A percentile compares a stretch with the other conserved stretches of the same genome.
phyloP scores from a whole-genome alignment of 352 stramenopile species.

The Plasmopara muralis region DNA sequence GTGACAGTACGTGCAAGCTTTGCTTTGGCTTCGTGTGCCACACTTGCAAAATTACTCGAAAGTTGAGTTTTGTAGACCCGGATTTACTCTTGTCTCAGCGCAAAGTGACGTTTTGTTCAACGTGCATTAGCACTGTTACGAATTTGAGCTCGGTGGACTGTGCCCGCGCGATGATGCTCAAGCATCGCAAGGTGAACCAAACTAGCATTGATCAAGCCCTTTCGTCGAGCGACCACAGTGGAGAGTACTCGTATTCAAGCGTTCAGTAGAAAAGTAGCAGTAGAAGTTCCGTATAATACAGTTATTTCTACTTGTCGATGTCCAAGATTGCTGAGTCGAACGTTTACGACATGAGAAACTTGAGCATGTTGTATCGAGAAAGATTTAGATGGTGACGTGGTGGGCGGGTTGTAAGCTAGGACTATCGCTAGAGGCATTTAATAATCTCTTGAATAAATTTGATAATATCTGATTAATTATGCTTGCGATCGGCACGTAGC shows the following conservation, averaged over 20 bases:
- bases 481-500: too few relatives aligned
- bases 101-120: slow-evolving; percentile 27
- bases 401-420: too few relatives aligned
- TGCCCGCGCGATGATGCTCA: slow-evolving; percentile 9
- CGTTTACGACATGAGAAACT: too few relatives aligned
- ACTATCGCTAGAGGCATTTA: too few relatives aligned
- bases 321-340: too few relatives aligned
- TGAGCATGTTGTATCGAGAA: too few relatives aligned
- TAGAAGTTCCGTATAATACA: too few relatives aligned
- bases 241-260: slow-evolving; percentile 8
- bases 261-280: slow-evolving; percentile 1
- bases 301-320: too few relatives aligned
- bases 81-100: slow-evolving; percentile 11
- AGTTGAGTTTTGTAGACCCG: slow-evolving; percentile 21
- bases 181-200: neutral
- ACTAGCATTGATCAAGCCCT: slow-evolving; percentile 9
- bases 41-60: slow-evolving; percentile 16
- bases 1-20: slow-evolving; percentile 19
- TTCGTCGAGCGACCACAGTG: slow-evolving; percentile 7
- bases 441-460: too few relatives aligned
- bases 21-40: slow-evolving; percentile 24
- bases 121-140: slow-evolving; percentile 25
- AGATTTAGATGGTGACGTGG: too few relatives aligned
- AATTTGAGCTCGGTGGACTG: slow-evolving; percentile 20
- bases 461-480: too few relatives aligned